Evolutionary conservation across 305 asterid genomes (phyloP).

Genomic region (Solanum hybrid): DNA sequence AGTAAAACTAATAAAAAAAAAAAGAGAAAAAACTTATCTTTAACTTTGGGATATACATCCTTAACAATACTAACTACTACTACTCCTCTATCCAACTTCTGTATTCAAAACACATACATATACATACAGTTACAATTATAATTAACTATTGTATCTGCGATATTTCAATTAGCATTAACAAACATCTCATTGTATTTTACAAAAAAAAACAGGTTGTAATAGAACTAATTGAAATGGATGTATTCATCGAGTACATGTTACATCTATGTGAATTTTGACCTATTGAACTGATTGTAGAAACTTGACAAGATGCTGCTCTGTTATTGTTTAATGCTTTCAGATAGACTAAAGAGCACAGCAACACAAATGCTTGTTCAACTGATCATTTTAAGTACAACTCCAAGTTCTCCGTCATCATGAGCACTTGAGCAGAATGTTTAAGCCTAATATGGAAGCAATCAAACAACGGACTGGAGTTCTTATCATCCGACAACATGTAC

Average conservation of each 20-base stretch:
- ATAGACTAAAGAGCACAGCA: neutral
- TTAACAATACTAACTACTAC: no score
- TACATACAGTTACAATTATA: neutral
- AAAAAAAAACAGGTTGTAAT: no score
- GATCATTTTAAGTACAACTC: neutral
- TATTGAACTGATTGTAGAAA: no score
- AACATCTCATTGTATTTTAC: neutral
- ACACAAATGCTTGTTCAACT: neutral
- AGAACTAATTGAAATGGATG: no score
- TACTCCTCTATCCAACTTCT: neutral
- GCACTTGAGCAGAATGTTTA: neutral
- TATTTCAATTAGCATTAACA: neutral
- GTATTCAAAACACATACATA: neutral
- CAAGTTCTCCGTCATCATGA: neutral
- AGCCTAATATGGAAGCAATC: no score
- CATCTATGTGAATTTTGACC: no score
- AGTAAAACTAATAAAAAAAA: no score
- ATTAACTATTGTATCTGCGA: neutral
- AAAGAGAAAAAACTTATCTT: no score
- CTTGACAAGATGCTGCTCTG: neutral
- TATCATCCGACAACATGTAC: no score
- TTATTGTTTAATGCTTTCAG: neutral
- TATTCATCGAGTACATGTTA: no score
- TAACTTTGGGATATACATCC: no score
- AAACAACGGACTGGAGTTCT: no score